Conservation (phyloP, 2,329 filamentous ascomycete genomes). For the Graphiopsis chlorocephala region DNA sequence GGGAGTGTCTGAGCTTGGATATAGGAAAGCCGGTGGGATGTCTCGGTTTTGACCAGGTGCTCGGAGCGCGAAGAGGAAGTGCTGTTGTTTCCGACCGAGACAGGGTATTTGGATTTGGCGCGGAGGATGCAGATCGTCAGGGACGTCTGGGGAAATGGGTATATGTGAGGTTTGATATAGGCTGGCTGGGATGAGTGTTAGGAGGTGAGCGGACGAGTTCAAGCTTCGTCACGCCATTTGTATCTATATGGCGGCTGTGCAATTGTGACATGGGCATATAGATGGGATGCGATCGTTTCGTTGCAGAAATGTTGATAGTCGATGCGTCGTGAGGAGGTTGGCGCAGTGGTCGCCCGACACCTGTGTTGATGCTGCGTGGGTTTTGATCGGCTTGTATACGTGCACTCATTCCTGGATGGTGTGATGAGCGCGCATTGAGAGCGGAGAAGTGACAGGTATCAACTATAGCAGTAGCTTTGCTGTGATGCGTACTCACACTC, state of each 20-base stretch:
- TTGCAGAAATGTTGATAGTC: background rate
- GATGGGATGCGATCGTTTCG: background rate
- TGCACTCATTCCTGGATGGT: background rate
- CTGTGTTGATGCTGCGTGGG: background rate
- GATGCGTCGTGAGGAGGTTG: background rate
- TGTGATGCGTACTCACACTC: background rate
- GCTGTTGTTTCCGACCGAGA: constrained; percentile 2
- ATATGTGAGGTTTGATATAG: constrained; percentile 1
- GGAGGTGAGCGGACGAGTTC: background rate
- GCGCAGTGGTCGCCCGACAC: background rate
- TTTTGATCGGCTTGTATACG: background rate
- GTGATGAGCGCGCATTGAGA: background rate
- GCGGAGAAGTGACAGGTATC: background rate
- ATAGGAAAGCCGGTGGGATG: background rate
- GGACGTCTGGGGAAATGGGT: background rate
- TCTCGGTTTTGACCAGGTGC: background rate
- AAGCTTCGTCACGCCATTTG: background rate
- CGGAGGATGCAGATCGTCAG: constrained; percentile 7
- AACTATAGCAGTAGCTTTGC: background rate
- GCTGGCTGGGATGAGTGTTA: background rate
- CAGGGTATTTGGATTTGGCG: background rate
- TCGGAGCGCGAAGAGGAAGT: background rate
- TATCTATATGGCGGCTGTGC: background rate
- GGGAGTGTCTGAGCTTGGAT: constrained; percentile 4
- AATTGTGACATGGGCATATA: background rate